Conservation (phyloP, 768 basidiomycete species). For the Phanerochaete carnosa region DNA sequence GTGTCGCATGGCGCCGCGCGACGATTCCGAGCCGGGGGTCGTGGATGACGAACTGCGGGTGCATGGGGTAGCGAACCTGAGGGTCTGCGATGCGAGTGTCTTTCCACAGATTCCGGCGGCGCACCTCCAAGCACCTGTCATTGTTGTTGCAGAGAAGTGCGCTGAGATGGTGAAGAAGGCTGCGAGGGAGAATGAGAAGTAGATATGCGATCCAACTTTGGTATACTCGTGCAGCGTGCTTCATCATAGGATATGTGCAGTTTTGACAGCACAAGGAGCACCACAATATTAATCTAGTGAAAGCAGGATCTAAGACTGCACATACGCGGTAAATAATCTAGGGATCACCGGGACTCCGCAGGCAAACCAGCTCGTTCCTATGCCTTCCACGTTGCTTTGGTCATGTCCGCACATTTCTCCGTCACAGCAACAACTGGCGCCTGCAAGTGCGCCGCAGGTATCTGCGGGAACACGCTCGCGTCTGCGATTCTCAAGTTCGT, state of each 20-base stretch:
- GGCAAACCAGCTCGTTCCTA: not conserved
- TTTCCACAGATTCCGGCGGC: conserved; percentile 28
- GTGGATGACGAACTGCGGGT: conserved; percentile 41
- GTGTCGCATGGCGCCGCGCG: conserved; percentile 31
- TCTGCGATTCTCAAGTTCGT: conserved; percentile 34
- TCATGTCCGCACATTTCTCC: conserved; percentile 38
- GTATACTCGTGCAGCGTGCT: no score
- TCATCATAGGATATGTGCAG: no score
- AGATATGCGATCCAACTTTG: no score
- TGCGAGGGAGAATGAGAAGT: not conserved
- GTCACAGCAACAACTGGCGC: conserved; percentile 33
- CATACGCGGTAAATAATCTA: no score
- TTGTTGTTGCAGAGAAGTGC: conserved; percentile 37
- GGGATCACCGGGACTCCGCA: no score
- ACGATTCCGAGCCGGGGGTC: conserved; percentile 29
- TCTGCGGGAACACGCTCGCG: conserved; percentile 23
- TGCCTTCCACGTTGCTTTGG: conserved; percentile 5
- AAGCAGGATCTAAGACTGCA: no score
- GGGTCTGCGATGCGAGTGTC: conserved; percentile 26
- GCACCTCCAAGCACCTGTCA: conserved; percentile 33
- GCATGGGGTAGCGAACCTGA: conserved; percentile 40
- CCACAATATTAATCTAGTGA: no score
- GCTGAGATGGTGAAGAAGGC: conserved; percentile 28
- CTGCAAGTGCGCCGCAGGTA: conserved; percentile 31
- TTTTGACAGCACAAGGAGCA: no score